These are phyloP conservation scores for Tilletia caries DNA, from an alignment of 1,284 basidiomycete species.

Conservation along the genomic window DNA sequence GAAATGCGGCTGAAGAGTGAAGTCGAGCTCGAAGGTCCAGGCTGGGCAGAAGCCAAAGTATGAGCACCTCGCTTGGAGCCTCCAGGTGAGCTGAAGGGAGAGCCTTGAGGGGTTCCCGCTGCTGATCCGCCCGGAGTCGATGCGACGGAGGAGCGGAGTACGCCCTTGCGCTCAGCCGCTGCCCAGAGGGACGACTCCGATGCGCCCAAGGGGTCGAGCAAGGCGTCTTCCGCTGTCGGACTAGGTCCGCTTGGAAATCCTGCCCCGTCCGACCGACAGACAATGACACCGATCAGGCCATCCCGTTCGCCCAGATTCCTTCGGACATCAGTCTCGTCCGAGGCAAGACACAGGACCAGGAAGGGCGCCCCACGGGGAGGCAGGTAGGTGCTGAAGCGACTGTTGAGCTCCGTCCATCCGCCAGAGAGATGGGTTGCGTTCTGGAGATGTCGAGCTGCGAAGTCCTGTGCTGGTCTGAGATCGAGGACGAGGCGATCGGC, in stretches of 20 bases:
- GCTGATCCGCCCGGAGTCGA: neutral
- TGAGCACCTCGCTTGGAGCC: slow-evolving; percentile 1
- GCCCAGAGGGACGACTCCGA: slow-evolving; percentile 1
- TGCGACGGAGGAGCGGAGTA: neutral
- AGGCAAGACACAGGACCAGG: neutral
- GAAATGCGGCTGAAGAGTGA: neutral
- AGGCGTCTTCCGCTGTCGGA: neutral
- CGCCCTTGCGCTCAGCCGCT: neutral
- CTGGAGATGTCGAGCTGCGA: slow-evolving; percentile 5
- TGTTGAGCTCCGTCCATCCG: slow-evolving; percentile 10
- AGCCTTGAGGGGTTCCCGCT: neutral
- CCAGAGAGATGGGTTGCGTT: slow-evolving; percentile 7
- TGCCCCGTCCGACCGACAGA: neutral
- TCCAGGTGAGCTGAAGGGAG: neutral
- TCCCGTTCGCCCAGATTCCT: slow-evolving; percentile 8
- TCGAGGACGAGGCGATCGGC: slow-evolving; percentile 3
- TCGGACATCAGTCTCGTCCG: neutral
- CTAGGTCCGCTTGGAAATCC: neutral
- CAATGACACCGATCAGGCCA: slow-evolving; percentile 1
- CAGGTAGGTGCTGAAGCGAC: slow-evolving; percentile 11
- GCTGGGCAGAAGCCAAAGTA: neutral
- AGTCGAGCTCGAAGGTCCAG: too few species aligned
- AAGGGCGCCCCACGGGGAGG: neutral
- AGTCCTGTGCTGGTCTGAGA: neutral
- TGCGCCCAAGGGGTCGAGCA: neutral